Conservation (phyloP, 805 yeast species). For the Pichia cabralensis region DNA sequence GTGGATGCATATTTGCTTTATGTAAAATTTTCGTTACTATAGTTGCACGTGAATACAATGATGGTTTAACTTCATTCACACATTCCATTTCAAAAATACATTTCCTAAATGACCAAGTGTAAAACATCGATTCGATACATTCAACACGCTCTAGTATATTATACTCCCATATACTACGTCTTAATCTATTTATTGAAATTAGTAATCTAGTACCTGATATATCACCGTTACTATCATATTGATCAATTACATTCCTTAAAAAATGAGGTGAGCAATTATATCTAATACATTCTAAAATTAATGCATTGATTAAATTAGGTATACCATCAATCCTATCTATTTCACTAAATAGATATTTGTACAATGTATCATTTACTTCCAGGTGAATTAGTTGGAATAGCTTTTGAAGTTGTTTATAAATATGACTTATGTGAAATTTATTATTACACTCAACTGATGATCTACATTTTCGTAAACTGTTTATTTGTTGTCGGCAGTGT, state of each 20-base stretch:
- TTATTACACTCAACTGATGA: slow-evolving; percentile 7
- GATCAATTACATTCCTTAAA: slow-evolving; percentile 6
- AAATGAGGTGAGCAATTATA: slow-evolving; percentile 7
- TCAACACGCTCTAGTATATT: slow-evolving; percentile 6
- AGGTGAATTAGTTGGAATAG: slow-evolving; percentile 6
- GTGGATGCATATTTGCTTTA: slow-evolving; percentile 4
- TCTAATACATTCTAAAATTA: slow-evolving; percentile 6
- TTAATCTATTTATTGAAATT: slow-evolving; percentile 4
- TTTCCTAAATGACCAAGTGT: slow-evolving; percentile 7
- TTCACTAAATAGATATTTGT: slow-evolving; percentile 1
- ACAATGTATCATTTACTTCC: not conserved
- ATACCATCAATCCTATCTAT: not conserved
- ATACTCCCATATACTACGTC: slow-evolving; percentile 8
- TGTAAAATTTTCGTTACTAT: slow-evolving; percentile 4
- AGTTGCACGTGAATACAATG: slow-evolving; percentile 4
- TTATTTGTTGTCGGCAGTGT: slow-evolving; percentile 5
- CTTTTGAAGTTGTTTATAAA: slow-evolving; percentile 4
- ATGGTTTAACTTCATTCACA: slow-evolving; percentile 6
- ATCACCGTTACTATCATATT: slow-evolving; percentile 8
- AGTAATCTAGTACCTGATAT: slow-evolving; percentile 5
- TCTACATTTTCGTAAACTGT: slow-evolving; percentile 5
- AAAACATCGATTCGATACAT: slow-evolving; percentile 6
- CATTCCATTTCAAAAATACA: slow-evolving; percentile 9
- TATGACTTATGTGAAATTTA: slow-evolving; percentile 8
- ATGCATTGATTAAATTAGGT: slow-evolving; percentile 1